A percentile compares a stretch with the other conserved stretches of the same genome.
phyloP scores from a whole-genome alignment of 2,329 filamentous ascomycete genomes.

The Colletotrichum musicola region DNA sequence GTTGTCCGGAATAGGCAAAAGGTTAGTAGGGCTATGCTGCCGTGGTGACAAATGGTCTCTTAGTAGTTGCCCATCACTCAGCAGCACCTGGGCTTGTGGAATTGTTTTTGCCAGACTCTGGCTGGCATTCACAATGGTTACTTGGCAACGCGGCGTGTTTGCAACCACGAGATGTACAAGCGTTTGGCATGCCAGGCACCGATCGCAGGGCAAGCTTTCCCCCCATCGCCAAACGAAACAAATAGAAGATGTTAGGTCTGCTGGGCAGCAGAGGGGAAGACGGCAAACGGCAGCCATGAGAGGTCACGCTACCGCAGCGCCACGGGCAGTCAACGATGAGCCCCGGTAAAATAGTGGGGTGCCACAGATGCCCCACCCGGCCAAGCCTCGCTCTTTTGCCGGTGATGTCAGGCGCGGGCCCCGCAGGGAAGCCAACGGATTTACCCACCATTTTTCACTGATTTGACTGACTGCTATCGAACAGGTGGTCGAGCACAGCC shows the following conservation, averaged over 20 bases:
- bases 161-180: too few species aligned
- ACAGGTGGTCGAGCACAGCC: conserved; percentile 28
- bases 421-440: neutral
- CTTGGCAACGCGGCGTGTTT: too few species aligned
- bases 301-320: conserved; percentile 23
- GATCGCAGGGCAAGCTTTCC: too few species aligned
- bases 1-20: neutral
- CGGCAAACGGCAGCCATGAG: neutral
- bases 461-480: neutral
- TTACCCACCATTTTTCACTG: too few species aligned
- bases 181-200: too few species aligned
- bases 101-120: neutral
- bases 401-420: conserved; percentile 33
- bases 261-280: too few species aligned
- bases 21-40: neutral
- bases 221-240: too few species aligned
- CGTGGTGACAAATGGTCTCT: too few species aligned
- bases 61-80: too few species aligned
- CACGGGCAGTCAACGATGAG: neutral
- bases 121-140: neutral
- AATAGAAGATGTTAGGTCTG: neutral
- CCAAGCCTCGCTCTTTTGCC: conserved; percentile 17
- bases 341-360: neutral
- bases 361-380: too few species aligned
- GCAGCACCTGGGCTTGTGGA: neutral